Conservation (phyloP, 257 asterid genomes). For the Parsonsia alboflavescens region DNA sequence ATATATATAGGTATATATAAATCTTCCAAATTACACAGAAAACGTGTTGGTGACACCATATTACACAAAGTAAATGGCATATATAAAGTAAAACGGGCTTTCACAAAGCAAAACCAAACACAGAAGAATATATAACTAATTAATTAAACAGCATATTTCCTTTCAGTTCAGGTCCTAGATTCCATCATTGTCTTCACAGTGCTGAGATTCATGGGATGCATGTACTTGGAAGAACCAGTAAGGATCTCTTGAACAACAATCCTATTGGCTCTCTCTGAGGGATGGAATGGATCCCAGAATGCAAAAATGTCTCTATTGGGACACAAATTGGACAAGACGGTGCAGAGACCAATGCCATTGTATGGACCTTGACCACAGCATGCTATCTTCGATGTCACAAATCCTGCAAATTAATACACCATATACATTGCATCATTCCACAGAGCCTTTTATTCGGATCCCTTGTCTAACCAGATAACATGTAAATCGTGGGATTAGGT, state of each 20-base stretch:
- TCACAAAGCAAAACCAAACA: neutral
- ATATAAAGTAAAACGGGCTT: neutral
- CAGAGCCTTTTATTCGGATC: no score
- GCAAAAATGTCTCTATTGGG: constrained; percentile 68
- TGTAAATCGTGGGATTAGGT: neutral
- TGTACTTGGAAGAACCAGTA: constrained; percentile 41
- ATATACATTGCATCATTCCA: no score
- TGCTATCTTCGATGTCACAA: constrained; percentile 65
- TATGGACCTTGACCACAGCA: constrained; percentile 87
- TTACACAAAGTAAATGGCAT: neutral
- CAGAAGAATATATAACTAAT: neutral
- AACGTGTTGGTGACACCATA: neutral
- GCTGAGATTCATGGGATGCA: constrained; percentile 73
- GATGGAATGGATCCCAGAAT: constrained; percentile 82
- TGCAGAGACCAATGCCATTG: constrained; percentile 75
- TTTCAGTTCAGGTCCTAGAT: constrained; percentile 28
- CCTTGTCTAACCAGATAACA: no score
- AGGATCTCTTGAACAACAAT: constrained; percentile 56
- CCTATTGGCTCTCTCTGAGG: constrained; percentile 65
- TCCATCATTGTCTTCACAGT: constrained; percentile 46
- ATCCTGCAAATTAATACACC: constrained; percentile 37
- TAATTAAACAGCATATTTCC: neutral
- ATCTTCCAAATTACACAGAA: neutral
- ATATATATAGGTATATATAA: no score
- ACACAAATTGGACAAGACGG: constrained; percentile 57